Conservation (phyloP, 768 basidiomycete genomes). For the Pisolithus tinctorius region DNA sequence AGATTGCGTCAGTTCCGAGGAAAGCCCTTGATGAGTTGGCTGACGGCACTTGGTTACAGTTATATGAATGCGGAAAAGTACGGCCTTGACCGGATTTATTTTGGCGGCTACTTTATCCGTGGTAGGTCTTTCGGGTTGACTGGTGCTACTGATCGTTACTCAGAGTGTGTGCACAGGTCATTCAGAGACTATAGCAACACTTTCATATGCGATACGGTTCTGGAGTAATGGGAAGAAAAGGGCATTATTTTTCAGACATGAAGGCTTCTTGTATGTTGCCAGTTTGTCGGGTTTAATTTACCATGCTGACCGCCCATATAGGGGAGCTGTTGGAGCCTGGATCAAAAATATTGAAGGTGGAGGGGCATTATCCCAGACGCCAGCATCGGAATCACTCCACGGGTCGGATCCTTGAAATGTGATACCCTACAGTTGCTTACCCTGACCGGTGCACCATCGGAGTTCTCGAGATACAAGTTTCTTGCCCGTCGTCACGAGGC, state of each 20-base stretch:
- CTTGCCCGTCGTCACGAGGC: conserved; percentile 24
- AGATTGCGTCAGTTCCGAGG: conserved; percentile 82
- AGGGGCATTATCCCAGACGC: not conserved
- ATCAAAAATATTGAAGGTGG: conserved; percentile 73
- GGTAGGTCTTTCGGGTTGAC: conserved; percentile 42
- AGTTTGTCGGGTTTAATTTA: not conserved
- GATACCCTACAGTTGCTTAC: too few species aligned
- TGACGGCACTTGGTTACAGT: conserved; percentile 15
- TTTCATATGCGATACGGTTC: conserved; percentile 98
- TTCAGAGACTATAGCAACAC: conserved; percentile 91
- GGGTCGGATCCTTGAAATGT: not conserved
- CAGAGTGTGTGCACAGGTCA: conserved; percentile 54
- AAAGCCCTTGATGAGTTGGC: not conserved
- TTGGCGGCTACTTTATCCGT: conserved; percentile 98
- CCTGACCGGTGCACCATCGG: too few species aligned
- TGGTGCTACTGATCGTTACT: not conserved
- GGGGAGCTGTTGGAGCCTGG: conserved; percentile 96
- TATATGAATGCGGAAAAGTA: conserved; percentile 99
- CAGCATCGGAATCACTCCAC: conserved; percentile 4
- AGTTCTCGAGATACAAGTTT: not conserved
- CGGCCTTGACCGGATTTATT: conserved; percentile 92
- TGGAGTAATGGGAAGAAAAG: conserved; percentile 98
- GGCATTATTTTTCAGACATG: conserved; percentile 93
- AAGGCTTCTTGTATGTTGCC: conserved; percentile 85
- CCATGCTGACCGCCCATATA: conserved; percentile 24